Evolutionary conservation across 1,139 yeast genomes (phyloP), one percentile per base, ranked within the genome.

Genomic region (Magnusiomyces starmeri): DNA sequence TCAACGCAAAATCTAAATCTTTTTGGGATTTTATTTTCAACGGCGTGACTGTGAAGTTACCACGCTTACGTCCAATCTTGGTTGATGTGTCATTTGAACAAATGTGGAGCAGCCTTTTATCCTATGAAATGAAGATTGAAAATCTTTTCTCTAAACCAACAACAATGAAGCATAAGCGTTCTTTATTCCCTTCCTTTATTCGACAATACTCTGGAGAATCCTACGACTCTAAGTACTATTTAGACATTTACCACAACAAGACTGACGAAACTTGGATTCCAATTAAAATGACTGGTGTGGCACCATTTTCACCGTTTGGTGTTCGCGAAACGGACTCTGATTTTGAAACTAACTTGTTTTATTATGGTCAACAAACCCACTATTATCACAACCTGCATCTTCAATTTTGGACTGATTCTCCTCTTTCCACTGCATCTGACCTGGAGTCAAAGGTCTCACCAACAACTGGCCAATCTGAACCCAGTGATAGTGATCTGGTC

Each of bases 151-250:
- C 14, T 9, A 29, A 29, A 29, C 34, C 43, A 22, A 27, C 46
- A 2, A 21, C 25, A 8, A 26, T 29, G 29, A 43, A n/a, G 6
- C 16, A 18, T 18, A 18, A 37, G 4, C n/a, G 45, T 10, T 3
- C 34, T 35, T 57, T 68, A 16, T 82, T 82, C 59, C 68, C 76
- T n/a, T 84, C 95, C 0, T 72, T 87, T 39, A 66, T 85, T 2
- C 75, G 88, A 51, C 96, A 88, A 65, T 76, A 78, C 69, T 71
- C 80, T 2, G 71, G 74, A n/a, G 81, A 79, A 42, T 86, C 86
- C 2, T 76, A 71, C 59, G 96, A 89, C 65, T 76, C 86, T 0
- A 88, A 87, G 66, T 87, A 92, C 86, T 84, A 81, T 60, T 66
- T 82, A 6, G 73, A 81, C 51, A 29, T 55, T 60, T 79, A 1